Evolutionary conservation across 805 yeast genomes (phyloP).

Genomic region (Pichia paraexigua): DNA sequence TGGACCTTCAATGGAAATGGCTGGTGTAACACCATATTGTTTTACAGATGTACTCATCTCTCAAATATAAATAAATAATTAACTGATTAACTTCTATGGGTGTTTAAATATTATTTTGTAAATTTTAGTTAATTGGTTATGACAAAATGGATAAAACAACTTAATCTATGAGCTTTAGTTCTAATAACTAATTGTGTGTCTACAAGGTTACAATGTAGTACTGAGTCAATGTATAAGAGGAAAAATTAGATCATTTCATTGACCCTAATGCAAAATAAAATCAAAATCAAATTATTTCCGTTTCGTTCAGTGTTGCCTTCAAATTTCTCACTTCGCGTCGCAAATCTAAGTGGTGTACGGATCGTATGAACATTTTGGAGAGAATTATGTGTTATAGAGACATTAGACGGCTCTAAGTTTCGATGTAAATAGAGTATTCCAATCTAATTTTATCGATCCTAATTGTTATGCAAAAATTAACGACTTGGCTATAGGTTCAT

Average conservation of each 20-base stretch:
- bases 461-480: too few relatives aligned
- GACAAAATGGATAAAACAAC: background rate
- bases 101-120: background rate
- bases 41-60: slow-evolving; percentile 3
- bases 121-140: too few relatives aligned
- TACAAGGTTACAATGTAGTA: background rate
- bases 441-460: too few relatives aligned
- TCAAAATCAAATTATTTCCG: background rate
- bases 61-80: background rate
- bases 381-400: background rate
- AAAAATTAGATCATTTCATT: background rate
- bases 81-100: too few relatives aligned
- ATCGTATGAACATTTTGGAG: too few relatives aligned
- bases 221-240: background rate
- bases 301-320: background rate
- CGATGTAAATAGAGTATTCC: too few relatives aligned
- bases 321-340: background rate
- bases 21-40: slow-evolving; percentile 67
- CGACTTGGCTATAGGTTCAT: too few relatives aligned
- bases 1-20: slow-evolving; percentile 80
- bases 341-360: background rate
- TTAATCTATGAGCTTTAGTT: background rate
- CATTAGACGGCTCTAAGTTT: too few relatives aligned
- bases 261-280: background rate
- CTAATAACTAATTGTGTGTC: background rate